phyloP scores from a whole-genome alignment of 805 yeast genomes.

The Candida ipomoeae region DNA sequence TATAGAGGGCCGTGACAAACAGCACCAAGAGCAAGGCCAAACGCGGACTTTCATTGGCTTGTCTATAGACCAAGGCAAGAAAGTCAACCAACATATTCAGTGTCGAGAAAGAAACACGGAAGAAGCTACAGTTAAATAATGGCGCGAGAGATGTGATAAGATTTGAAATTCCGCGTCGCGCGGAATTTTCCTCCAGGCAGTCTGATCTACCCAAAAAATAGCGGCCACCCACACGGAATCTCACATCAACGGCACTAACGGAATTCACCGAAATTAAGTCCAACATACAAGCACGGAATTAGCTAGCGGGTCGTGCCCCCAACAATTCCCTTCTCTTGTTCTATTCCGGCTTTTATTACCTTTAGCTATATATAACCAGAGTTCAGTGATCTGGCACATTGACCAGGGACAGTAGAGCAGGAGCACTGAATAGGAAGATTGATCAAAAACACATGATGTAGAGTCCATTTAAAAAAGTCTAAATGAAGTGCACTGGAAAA shows the following conservation, averaged over 20 bases:
- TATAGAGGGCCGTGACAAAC: conserved; percentile 26
- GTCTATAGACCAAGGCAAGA: not conserved
- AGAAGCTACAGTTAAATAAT: not conserved
- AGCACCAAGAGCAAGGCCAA: conserved; percentile 1
- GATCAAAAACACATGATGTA: no score
- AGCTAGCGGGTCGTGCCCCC: not conserved
- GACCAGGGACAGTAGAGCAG: no score
- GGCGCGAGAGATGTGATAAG: conserved; percentile 1
- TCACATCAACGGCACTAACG: not conserved
- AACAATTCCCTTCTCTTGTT: no score
- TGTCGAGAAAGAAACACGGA: not conserved
- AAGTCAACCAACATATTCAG: conserved; percentile 10
- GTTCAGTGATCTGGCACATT: no score
- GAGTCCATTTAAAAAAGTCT: no score
- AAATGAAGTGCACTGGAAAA: no score
- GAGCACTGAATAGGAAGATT: no score
- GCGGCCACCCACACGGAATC: not conserved
- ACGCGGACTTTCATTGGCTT: not conserved
- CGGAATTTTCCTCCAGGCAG: not conserved
- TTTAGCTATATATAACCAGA: no score
- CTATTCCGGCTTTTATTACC: no score
- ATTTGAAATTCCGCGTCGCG: conserved; percentile 2
- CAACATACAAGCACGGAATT: not conserved
- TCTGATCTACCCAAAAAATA: not conserved
- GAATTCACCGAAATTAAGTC: no score